Conservation (phyloP, 2,329 filamentous ascomycete species). For the Orbilia blumenaviensis region DNA sequence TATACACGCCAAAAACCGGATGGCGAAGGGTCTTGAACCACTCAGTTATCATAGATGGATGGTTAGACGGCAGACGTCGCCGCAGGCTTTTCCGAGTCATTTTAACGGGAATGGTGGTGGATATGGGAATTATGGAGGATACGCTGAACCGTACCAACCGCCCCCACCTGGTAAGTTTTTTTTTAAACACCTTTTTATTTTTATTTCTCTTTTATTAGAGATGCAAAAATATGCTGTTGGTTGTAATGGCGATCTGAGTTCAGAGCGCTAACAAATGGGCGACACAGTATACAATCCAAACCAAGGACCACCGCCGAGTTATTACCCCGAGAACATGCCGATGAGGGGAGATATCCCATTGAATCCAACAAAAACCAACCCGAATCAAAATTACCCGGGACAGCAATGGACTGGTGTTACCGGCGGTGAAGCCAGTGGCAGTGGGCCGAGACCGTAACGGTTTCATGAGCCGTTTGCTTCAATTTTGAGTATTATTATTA, state of each 20-base stretch:
- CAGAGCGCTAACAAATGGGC: background rate
- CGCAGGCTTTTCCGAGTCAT: conserved; percentile 33
- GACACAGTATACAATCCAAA: conserved; percentile 41
- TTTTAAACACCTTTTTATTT: background rate
- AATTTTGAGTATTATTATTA: too few species aligned
- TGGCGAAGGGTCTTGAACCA: conserved; percentile 72
- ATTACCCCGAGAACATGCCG: conserved; percentile 44
- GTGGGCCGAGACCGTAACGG: conserved; percentile 21
- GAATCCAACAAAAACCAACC: conserved; percentile 39
- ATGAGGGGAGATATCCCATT: conserved; percentile 25
- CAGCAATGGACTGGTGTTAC: conserved; percentile 23
- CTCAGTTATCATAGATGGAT: conserved; percentile 71
- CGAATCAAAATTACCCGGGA: conserved; percentile 22
- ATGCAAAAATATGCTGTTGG: too few species aligned
- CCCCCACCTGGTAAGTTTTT: conserved; percentile 39
- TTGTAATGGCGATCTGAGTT: too few species aligned
- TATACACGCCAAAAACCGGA: conserved; percentile 73
- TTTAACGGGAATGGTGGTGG: conserved; percentile 22
- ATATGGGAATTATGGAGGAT: conserved; percentile 43
- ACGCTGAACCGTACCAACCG: conserved; percentile 46
- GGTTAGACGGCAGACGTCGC: conserved; percentile 42
- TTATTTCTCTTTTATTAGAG: too few species aligned
- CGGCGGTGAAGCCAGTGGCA: conserved; percentile 39
- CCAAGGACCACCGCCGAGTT: conserved; percentile 38
- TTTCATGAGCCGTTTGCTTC: background rate